Percentiles rank a stretch among this genome's conserved stretches.
Conservation (phyloP, 306 rosid genomes). For the Begonia peltatifolia region DNA sequence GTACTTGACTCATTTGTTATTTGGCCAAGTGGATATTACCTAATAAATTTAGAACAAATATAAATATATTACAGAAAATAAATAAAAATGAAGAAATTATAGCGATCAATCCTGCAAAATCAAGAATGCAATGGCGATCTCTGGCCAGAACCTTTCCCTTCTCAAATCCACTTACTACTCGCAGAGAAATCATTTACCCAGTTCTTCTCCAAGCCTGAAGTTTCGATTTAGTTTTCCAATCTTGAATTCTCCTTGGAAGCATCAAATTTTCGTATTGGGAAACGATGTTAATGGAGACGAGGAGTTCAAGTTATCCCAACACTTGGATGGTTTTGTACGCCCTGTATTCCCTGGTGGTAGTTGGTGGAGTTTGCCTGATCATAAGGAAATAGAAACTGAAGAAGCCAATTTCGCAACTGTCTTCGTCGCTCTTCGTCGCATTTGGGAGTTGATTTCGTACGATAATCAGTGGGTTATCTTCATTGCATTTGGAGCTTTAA, state of each 20-base stretch:
- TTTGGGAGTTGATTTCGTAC: slow-evolving; percentile 41
- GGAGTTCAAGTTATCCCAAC: slow-evolving; percentile 2
- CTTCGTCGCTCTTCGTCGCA: slow-evolving; percentile 28
- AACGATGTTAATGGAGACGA: background rate
- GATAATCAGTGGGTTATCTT: slow-evolving; percentile 26
- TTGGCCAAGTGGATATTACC: too few species aligned
- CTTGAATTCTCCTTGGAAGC: slow-evolving; percentile 2
- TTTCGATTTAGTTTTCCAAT: background rate
- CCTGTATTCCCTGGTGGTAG: slow-evolving; percentile 18
- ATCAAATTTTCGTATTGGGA: slow-evolving; percentile 3
- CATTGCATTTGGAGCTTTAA: slow-evolving; percentile 28
- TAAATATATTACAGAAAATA: too few species aligned
- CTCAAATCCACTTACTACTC: background rate
- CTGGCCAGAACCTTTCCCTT: background rate
- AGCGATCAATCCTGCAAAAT: too few species aligned
- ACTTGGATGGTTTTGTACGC: slow-evolving; percentile 3
- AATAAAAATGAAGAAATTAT: too few species aligned
- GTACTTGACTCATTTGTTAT: too few species aligned
- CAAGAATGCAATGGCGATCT: background rate
- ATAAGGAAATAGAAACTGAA: slow-evolving; percentile 8
- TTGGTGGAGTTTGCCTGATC: slow-evolving; percentile 44
- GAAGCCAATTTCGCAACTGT: slow-evolving; percentile 23
- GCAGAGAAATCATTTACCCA: background rate
- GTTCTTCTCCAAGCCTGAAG: background rate
- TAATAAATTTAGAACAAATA: too few species aligned